These are phyloP conservation scores for Cadophora sp. DNA, from an alignment of 2,329 filamentous ascomycete genomes.

Conservation along the genomic window DNA sequence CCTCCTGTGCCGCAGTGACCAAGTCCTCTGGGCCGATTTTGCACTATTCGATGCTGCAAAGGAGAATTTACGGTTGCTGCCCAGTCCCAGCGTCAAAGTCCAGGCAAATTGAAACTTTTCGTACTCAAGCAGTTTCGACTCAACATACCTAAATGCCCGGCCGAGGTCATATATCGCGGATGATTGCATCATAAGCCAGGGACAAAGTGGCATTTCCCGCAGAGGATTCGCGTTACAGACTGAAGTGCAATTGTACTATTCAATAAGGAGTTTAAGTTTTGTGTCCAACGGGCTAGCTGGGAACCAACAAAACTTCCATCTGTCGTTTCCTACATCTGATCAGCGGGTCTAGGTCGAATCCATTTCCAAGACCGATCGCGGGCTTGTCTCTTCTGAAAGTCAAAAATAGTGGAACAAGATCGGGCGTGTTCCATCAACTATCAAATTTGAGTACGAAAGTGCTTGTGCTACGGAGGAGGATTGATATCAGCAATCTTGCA, in stretches of 20 bases:
- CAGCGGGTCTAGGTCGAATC: slow-evolving; percentile 6
- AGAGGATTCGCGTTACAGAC: background rate
- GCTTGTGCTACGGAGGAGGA: background rate
- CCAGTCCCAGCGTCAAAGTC: background rate
- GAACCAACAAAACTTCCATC: slow-evolving; percentile 19
- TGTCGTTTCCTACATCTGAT: slow-evolving; percentile 6
- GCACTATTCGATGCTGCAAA: background rate
- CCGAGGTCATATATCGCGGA: slow-evolving; percentile 3
- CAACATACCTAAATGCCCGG: background rate
- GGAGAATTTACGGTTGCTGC: background rate
- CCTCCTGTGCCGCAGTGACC: slow-evolving; percentile 3
- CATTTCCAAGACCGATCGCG: background rate
- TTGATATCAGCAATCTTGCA: slow-evolving; percentile 9
- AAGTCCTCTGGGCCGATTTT: background rate
- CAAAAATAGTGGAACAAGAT: background rate
- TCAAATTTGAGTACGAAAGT: background rate
- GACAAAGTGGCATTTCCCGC: slow-evolving; percentile 1
- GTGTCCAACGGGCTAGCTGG: slow-evolving; percentile 1
- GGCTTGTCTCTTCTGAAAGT: background rate
- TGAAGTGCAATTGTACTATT: background rate
- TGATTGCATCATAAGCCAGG: slow-evolving; percentile 20
- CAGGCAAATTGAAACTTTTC: slow-evolving; percentile 11
- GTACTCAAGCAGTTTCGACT: slow-evolving; percentile 8
- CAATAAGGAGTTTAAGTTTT: background rate
- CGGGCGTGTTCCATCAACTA: background rate